These are phyloP conservation scores for Polygonum maritimum DNA, from an alignment of 148 eudicot species.

Conservation along the genomic window DNA sequence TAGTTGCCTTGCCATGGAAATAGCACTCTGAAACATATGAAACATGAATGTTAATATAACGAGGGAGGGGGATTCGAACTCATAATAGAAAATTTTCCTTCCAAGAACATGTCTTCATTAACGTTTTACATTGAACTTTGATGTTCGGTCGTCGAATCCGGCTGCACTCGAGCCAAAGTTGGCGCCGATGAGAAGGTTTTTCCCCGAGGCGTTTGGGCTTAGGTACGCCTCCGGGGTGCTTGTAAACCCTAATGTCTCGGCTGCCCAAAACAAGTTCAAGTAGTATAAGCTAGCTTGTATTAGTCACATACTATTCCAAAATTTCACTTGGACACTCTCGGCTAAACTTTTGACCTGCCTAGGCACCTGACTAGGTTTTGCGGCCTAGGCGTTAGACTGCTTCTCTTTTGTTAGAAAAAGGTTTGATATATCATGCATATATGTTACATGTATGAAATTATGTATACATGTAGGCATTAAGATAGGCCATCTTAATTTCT, in stretches of 20 bases:
- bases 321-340: no score
- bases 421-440: no score
- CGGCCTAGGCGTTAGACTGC: no score
- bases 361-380: no score
- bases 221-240: conserved; percentile 69
- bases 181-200: conserved; percentile 76
- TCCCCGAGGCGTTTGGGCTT: conserved; percentile 89
- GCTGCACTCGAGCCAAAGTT: conserved; percentile 92
- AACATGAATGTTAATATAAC: not conserved
- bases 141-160: conserved; percentile 80
- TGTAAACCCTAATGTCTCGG: conserved; percentile 83
- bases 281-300: no score
- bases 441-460: not conserved
- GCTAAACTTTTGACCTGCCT: no score
- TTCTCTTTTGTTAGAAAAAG: no score
- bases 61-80: not conserved
- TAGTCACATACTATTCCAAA: no score
- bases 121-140: conserved; percentile 43
- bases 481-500: no score
- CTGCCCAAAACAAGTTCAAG: conserved; percentile 21
- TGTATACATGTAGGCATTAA: no score
- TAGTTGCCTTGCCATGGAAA: conserved; percentile 64
- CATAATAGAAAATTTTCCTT: not conserved
- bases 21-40: conserved; percentile 52
- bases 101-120: not conserved